A percentile compares a stretch with the other conserved stretches of the same genome.
Conservation (phyloP, 2,329 filamentous ascomycete species). For the Plenodomus tracheiphilus region DNA sequence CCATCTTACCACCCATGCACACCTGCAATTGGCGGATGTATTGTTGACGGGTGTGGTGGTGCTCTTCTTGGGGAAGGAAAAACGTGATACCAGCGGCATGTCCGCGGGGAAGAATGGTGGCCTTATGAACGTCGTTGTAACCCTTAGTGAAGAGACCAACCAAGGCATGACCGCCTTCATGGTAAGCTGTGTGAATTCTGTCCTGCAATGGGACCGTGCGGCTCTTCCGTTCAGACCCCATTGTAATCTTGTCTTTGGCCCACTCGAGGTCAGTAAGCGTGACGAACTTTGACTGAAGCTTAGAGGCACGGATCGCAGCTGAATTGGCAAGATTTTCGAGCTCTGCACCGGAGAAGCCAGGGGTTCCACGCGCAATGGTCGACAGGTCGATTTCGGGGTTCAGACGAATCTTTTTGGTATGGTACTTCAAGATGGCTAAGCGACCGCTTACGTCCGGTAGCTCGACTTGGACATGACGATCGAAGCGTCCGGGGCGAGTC, state of each 20-base stretch:
- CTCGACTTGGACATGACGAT: constrained; percentile 85
- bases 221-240: constrained; percentile 90
- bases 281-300: constrained; percentile 76
- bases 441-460: constrained; percentile 92
- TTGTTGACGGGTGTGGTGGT: constrained; percentile 75
- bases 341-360: constrained; percentile 92
- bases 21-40: constrained; percentile 80
- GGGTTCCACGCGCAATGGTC: constrained; percentile 81
- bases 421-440: constrained; percentile 89
- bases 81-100: constrained; percentile 84
- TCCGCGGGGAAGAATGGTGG: constrained; percentile 92
- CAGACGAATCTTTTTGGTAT: constrained; percentile 88
- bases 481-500: constrained; percentile 91
- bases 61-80: constrained; percentile 89
- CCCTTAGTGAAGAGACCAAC: constrained; percentile 81
- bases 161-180: constrained; percentile 93
- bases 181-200: constrained; percentile 93
- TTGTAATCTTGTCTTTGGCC: constrained; percentile 97
- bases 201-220: constrained; percentile 91
- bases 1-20: constrained; percentile 82
- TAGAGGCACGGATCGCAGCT: constrained; percentile 91
- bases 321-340: constrained; percentile 97
- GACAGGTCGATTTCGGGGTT: constrained; percentile 79
- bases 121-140: constrained; percentile 85
- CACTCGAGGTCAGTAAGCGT: constrained; percentile 84